Percentiles rank a stretch among this genome's conserved stretches.
phyloP scores from a whole-genome alignment of 2,329 filamentous ascomycete genomes.

The Ceratocystis huliohia region DNA sequence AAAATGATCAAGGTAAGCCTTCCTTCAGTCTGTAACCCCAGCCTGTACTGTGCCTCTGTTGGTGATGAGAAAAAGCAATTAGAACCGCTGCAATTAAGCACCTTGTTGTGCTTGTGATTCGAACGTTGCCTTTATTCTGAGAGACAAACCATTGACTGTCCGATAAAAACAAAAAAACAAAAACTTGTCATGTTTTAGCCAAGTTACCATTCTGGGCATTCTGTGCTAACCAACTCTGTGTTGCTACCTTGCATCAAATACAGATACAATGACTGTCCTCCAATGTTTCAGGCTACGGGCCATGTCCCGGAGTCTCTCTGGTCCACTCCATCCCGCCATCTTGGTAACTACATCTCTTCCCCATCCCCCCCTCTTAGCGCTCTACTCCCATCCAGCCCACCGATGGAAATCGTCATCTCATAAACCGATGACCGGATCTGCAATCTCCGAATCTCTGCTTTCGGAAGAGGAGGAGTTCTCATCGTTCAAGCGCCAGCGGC shows the following conservation, averaged over 20 bases:
- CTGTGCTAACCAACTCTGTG: constrained; percentile 8
- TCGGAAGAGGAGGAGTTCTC: constrained; percentile 25
- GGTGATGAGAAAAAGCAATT: constrained; percentile 33
- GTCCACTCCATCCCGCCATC: not conserved
- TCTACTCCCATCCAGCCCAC: not conserved
- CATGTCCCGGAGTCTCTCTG: constrained; percentile 15
- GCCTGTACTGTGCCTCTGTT: constrained; percentile 11
- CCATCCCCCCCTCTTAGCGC: not conserved
- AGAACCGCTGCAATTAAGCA: constrained; percentile 42
- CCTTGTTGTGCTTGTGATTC: constrained; percentile 34
- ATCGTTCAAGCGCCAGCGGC: constrained; percentile 30
- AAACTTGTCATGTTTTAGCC: too few species aligned
- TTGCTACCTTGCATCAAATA: constrained; percentile 11
- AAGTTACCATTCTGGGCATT: constrained; percentile 20
- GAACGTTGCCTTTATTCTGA: constrained; percentile 25
- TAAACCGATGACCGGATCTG: not conserved
- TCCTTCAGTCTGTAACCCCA: not conserved
- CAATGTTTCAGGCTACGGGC: constrained; percentile 30
- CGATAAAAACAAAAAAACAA: not conserved
- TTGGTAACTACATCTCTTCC: not conserved
- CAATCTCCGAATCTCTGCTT: not conserved
- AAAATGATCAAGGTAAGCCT: constrained; percentile 21
- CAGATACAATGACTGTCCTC: constrained; percentile 30
- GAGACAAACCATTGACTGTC: not conserved
- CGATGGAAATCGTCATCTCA: constrained; percentile 16